Percentiles rank a stretch among this genome's conserved stretches.
These are phyloP conservation scores for Candida tunisiensis DNA, from an alignment of 1,139 yeast species.

Conservation along the genomic window DNA sequence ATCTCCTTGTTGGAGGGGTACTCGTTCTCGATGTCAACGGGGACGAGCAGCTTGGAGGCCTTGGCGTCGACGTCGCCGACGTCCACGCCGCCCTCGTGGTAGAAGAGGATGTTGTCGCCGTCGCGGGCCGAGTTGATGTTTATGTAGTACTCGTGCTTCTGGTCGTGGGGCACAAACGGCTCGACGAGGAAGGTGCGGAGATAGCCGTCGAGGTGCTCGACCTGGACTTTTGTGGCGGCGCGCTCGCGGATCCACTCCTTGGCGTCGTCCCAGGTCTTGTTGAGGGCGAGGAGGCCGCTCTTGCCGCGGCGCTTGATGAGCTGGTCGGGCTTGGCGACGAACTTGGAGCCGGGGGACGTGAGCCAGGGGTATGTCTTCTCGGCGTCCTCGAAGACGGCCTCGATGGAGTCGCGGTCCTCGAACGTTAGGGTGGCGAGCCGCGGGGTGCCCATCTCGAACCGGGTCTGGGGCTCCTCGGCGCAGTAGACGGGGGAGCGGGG, in stretches of 20 bases:
- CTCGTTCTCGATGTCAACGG: conserved; percentile 23
- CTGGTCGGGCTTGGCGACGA: conserved; percentile 31
- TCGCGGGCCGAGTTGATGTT: conserved; percentile 31
- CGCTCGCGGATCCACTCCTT: conserved; percentile 26
- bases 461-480: conserved; percentile 16
- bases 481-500: conserved; percentile 23
- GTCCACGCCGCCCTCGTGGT: conserved; percentile 32
- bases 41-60: conserved; percentile 26
- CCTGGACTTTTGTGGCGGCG: conserved; percentile 24
- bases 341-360: conserved; percentile 19
- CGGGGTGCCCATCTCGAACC: conserved; percentile 22
- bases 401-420: conserved; percentile 15
- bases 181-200: conserved; percentile 27
- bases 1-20: conserved; percentile 24
- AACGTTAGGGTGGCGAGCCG: conserved; percentile 23
- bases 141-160: conserved; percentile 28
- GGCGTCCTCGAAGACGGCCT: conserved; percentile 18
- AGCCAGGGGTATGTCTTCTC: conserved; percentile 27
- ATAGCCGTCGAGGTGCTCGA: conserved; percentile 24
- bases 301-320: conserved; percentile 30
- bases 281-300: conserved; percentile 27
- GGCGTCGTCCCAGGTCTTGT: conserved; percentile 27
- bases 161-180: conserved; percentile 30
- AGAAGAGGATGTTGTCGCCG: conserved; percentile 30
- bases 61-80: conserved; percentile 31